Percentiles rank a stretch among this genome's conserved stretches.
These are phyloP conservation scores for Ophiorrhiza pumila DNA, from an alignment of 257 asterid species.

Conservation along the genomic window DNA sequence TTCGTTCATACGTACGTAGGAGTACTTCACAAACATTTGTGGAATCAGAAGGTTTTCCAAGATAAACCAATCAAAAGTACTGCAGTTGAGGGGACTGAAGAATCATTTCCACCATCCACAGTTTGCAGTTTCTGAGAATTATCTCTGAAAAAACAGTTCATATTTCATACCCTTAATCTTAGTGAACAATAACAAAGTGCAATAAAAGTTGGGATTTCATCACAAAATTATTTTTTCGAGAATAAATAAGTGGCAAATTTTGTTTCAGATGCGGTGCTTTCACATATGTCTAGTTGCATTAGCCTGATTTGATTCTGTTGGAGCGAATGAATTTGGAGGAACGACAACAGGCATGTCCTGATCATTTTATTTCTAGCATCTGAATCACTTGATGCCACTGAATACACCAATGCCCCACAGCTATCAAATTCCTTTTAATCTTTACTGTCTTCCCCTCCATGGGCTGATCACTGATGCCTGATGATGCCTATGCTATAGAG, in stretches of 20 bases:
- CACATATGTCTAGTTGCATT: not conserved
- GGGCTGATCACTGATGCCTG: too few species aligned
- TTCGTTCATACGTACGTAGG: too few species aligned
- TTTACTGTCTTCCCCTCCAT: conserved; percentile 1
- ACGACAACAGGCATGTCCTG: conserved; percentile 12
- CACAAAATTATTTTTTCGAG: too few species aligned
- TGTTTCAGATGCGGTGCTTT: not conserved
- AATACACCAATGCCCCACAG: conserved; percentile 37
- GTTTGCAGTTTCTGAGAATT: too few species aligned
- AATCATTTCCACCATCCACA: too few species aligned
- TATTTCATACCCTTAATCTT: too few species aligned
- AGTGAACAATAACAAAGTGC: too few species aligned
- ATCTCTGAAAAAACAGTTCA: too few species aligned
- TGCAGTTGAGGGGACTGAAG: too few species aligned
- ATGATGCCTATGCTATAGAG: too few species aligned
- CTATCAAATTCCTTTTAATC: conserved; percentile 22
- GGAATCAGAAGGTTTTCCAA: not conserved
- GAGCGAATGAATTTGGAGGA: conserved; percentile 30
- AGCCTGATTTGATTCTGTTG: not conserved
- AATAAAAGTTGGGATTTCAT: too few species aligned
- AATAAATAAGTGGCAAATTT: not conserved
- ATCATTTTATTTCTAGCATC: conserved; percentile 37
- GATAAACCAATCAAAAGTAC: too few species aligned
- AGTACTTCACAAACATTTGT: not conserved
- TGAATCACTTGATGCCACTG: conserved; percentile 38